A percentile compares a stretch with the other conserved stretches of the same genome.
Conservation (phyloP, 805 yeast species). For the Scheffersomyces amazonensis region DNA sequence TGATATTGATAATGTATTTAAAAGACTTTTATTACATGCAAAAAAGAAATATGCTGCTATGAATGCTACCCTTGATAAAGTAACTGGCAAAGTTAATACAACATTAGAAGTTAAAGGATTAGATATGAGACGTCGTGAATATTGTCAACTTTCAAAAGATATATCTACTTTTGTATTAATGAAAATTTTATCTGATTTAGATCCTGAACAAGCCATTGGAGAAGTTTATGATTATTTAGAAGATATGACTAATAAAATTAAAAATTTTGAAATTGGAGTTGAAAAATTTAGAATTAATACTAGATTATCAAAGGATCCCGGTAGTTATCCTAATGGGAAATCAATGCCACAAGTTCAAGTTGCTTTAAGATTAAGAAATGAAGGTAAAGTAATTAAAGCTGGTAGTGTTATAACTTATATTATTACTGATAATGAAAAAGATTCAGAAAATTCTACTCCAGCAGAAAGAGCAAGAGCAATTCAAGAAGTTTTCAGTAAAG, state of each 20-base stretch:
- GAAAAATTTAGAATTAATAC: conserved; percentile 79
- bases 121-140: conserved; percentile 96
- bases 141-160: conserved; percentile 88
- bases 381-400: conserved; percentile 83
- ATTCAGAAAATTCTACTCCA: conserved; percentile 34
- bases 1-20: conserved; percentile 92
- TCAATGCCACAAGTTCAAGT: conserved; percentile 88
- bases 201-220: conserved; percentile 71
- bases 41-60: conserved; percentile 97
- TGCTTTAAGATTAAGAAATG: conserved; percentile 74
- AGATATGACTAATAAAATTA: conserved; percentile 53
- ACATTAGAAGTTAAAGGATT: conserved; percentile 89
- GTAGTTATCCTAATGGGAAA: conserved; percentile 75
- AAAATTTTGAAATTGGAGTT: conserved; percentile 57
- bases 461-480: conserved; percentile 86
- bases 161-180: conserved; percentile 73
- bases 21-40: conserved; percentile 80
- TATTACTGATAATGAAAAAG: conserved; percentile 47
- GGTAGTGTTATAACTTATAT: conserved; percentile 89
- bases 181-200: conserved; percentile 67
- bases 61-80: conserved; percentile 49
- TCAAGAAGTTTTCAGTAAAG: conserved; percentile 61
- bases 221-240: conserved; percentile 73
- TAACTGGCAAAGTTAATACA: conserved; percentile 52
- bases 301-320: conserved; percentile 86